phyloP scores from a whole-genome alignment of 106 monocot species.

The Allium cepa region DNA sequence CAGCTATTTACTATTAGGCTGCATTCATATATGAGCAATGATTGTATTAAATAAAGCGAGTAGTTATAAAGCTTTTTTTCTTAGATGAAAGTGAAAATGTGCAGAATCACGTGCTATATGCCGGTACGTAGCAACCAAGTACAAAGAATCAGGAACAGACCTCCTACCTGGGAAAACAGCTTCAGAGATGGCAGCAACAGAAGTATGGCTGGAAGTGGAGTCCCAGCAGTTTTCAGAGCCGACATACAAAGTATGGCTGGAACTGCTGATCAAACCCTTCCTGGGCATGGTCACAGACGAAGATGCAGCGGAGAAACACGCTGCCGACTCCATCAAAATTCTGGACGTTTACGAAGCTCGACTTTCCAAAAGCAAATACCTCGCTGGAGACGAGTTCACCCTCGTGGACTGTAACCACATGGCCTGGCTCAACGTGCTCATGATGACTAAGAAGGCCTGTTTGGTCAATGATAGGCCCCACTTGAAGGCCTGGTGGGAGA shows the following conservation, averaged over 20 bases:
- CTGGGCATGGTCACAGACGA: slow-evolving; percentile 10
- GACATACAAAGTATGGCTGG: slow-evolving; percentile 7
- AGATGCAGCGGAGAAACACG: slow-evolving; percentile 14
- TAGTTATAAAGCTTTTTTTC: too few species aligned
- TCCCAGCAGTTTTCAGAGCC: slow-evolving; percentile 31
- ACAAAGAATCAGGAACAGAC: slow-evolving; percentile 17
- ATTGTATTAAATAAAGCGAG: too few species aligned
- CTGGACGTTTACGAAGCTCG: slow-evolving; percentile 19
- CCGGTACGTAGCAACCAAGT: slow-evolving; percentile 25
- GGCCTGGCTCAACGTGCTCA: background rate
- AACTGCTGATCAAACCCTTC: slow-evolving; percentile 13
- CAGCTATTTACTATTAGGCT: too few species aligned
- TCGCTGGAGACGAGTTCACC: slow-evolving; percentile 15
- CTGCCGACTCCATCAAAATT: slow-evolving; percentile 1
- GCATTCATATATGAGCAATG: too few species aligned
- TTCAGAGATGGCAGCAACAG: slow-evolving; percentile 20
- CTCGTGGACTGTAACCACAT: slow-evolving; percentile 14
- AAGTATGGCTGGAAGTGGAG: slow-evolving; percentile 46
- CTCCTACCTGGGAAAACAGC: slow-evolving; percentile 14
- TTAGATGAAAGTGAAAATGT: background rate
- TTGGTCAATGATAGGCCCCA: slow-evolving; percentile 13
- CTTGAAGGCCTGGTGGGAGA: slow-evolving; percentile 18
- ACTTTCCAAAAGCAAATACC: slow-evolving; percentile 15
- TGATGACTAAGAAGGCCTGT: background rate
- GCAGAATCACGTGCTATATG: slow-evolving; percentile 41